These are phyloP conservation scores for Colletotrichum sp. DNA, from an alignment of 2,329 filamentous ascomycete species.

Conservation along the genomic window DNA sequence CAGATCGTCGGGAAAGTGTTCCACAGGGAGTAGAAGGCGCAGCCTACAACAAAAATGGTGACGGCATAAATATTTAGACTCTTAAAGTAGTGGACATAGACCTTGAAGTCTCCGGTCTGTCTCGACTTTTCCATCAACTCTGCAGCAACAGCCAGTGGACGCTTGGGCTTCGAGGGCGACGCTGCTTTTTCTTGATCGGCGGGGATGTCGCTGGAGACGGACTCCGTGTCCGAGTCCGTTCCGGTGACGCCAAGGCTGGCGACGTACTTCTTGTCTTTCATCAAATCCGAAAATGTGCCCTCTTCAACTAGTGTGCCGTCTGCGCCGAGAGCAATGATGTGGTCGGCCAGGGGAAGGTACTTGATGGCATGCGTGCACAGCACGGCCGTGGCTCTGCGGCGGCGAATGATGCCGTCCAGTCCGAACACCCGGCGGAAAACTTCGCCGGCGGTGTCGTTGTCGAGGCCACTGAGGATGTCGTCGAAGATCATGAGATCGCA, in stretches of 20 bases:
- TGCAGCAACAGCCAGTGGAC: background rate
- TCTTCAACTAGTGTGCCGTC: conserved; percentile 50
- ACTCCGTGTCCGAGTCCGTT: conserved; percentile 16
- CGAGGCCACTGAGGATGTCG: conserved; percentile 37
- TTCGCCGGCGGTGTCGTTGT: conserved; percentile 37
- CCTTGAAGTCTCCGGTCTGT: conserved; percentile 22
- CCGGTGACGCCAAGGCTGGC: conserved; percentile 30
- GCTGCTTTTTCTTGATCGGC: background rate
- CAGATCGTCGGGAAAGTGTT: conserved; percentile 30
- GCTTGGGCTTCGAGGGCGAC: background rate
- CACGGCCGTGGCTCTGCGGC: conserved; percentile 6
- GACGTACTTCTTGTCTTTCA: conserved; percentile 34
- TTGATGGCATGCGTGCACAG: conserved; percentile 35
- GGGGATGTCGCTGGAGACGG: background rate
- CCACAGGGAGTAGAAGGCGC: conserved; percentile 15
- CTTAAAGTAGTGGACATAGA: conserved; percentile 28
- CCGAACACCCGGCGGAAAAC: conserved; percentile 39
- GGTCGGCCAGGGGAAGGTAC: conserved; percentile 42
- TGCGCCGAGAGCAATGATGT: conserved; percentile 49
- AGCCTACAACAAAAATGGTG: background rate
- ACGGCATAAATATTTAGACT: conserved; percentile 6
- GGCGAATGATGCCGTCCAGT: conserved; percentile 26
- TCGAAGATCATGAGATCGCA: conserved; percentile 32
- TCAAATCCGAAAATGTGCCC: conserved; percentile 36
- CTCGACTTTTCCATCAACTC: conserved; percentile 17